A percentile compares a stretch with the other conserved stretches of the same genome.
These are phyloP conservation scores for Bremia lactucae DNA, from an alignment of 352 stramenopile genomes.

Conservation along the genomic window DNA sequence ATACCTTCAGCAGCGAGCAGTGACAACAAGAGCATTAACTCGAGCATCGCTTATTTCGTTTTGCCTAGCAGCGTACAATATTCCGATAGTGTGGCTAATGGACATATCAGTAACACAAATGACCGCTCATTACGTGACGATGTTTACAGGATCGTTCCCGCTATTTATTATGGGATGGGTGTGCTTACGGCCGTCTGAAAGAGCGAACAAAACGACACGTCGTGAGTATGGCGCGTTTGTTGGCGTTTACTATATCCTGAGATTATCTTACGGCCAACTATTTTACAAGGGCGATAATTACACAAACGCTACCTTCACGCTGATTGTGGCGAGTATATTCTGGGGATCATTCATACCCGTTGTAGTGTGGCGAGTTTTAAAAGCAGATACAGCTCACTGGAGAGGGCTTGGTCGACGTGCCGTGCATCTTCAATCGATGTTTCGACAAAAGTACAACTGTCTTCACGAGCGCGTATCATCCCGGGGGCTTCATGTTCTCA, in stretches of 20 bases:
- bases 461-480: slow-evolving; percentile 30
- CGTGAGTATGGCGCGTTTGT: slow-evolving; percentile 53
- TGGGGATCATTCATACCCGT: slow-evolving; percentile 39
- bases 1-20: slow-evolving; percentile 51
- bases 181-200: slow-evolving; percentile 27
- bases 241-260: slow-evolving; percentile 28
- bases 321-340: slow-evolving; percentile 30
- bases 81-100: slow-evolving; percentile 39
- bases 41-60: slow-evolving; percentile 33
- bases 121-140: slow-evolving; percentile 26
- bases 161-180: slow-evolving; percentile 36
- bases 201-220: slow-evolving; percentile 36
- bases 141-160: slow-evolving; percentile 25
- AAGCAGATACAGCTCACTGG: slow-evolving; percentile 57
- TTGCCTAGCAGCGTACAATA: slow-evolving; percentile 38
- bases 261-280: slow-evolving; percentile 26
- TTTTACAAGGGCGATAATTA: slow-evolving; percentile 26
- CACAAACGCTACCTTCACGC: slow-evolving; percentile 18
- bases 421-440: slow-evolving; percentile 22
- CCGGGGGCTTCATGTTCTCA: slow-evolving; percentile 39
- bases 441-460: slow-evolving; percentile 27
- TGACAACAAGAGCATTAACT: slow-evolving; percentile 37
- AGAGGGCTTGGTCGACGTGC: slow-evolving; percentile 35
- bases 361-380: slow-evolving; percentile 61
- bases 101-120: background rate